Percentiles rank a stretch among this genome's conserved stretches.
Evolutionary conservation across 2,329 filamentous ascomycete genomes (phyloP).

Genomic region (Fonsecaea erecta): DNA sequence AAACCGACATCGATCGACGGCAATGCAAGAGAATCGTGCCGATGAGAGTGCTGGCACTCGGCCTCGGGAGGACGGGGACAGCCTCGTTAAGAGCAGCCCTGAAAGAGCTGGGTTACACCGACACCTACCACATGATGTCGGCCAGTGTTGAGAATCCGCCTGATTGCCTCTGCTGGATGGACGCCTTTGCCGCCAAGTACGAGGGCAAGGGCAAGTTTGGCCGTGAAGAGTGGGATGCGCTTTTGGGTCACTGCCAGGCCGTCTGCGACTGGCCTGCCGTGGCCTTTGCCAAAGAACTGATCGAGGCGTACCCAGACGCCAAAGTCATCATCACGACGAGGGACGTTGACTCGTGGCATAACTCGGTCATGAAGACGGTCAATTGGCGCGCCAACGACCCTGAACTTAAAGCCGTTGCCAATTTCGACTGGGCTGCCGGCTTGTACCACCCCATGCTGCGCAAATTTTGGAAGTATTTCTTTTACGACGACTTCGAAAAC

Average conservation of each 20-base stretch:
- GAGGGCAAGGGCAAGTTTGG: slow-evolving; percentile 66
- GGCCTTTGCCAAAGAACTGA: slow-evolving; percentile 70
- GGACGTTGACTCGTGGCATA: slow-evolving; percentile 68
- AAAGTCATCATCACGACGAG: slow-evolving; percentile 72
- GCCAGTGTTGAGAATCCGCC: slow-evolving; percentile 70
- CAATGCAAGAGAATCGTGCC: slow-evolving; percentile 69
- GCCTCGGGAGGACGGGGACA: slow-evolving; percentile 72
- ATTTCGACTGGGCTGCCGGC: slow-evolving; percentile 67
- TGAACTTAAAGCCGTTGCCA: slow-evolving; percentile 61
- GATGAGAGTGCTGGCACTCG: slow-evolving; percentile 73
- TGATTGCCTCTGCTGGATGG: slow-evolving; percentile 71
- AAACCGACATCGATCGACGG: slow-evolving; percentile 70
- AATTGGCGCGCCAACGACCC: slow-evolving; percentile 69
- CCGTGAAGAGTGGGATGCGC: slow-evolving; percentile 70
- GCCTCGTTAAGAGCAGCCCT: slow-evolving; percentile 70
- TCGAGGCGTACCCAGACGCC: slow-evolving; percentile 72
- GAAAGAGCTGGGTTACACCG: slow-evolving; percentile 67
- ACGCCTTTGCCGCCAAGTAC: slow-evolving; percentile 67
- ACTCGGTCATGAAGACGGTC: slow-evolving; percentile 69
- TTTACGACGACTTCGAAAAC: slow-evolving; percentile 69
- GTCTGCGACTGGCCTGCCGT: slow-evolving; percentile 72
- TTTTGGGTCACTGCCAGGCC: slow-evolving; percentile 66
- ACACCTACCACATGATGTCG: slow-evolving; percentile 73
- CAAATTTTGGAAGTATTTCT: slow-evolving; percentile 72
- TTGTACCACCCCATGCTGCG: slow-evolving; percentile 73